Evolutionary conservation across 2,329 filamentous ascomycete genomes (phyloP).

Genomic region (Pseudogymnoascus sp.): DNA sequence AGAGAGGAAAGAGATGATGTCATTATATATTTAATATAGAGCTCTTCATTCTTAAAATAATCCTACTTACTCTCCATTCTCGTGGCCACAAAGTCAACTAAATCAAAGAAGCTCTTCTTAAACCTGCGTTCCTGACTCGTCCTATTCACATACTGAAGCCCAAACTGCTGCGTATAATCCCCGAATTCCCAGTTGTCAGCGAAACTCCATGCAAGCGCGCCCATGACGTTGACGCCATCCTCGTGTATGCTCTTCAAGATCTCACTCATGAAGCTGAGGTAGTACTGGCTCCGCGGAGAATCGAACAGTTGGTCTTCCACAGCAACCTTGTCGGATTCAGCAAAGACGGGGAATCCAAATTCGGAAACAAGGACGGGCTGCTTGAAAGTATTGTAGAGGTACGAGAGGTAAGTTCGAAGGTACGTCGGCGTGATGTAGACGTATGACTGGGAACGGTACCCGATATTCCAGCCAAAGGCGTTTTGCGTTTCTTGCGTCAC

Average conservation of each 20-base stretch:
- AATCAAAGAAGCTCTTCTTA: slow-evolving; percentile 42
- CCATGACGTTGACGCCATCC: slow-evolving; percentile 38
- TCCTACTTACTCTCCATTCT: neutral
- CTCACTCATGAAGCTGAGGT: slow-evolving; percentile 37
- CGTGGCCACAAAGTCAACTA: slow-evolving; percentile 36
- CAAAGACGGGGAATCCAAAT: slow-evolving; percentile 49
- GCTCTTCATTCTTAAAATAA: neutral
- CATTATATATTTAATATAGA: neutral
- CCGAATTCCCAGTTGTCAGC: slow-evolving; percentile 31
- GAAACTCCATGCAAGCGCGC: slow-evolving; percentile 38
- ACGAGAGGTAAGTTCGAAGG: slow-evolving; percentile 47
- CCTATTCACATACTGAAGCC: slow-evolving; percentile 40
- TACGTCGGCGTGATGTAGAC: slow-evolving; percentile 52
- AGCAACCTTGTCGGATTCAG: slow-evolving; percentile 34
- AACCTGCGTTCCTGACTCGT: slow-evolving; percentile 35
- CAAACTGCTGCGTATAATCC: slow-evolving; percentile 31
- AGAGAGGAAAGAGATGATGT: neutral
- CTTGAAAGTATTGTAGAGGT: slow-evolving; percentile 52
- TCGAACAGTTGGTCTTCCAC: slow-evolving; percentile 39
- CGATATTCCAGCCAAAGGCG: slow-evolving; percentile 47
- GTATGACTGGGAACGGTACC: slow-evolving; percentile 46
- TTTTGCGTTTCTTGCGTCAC: slow-evolving; percentile 40
- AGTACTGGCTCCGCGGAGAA: slow-evolving; percentile 36
- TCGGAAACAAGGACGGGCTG: slow-evolving; percentile 40
- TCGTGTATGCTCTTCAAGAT: slow-evolving; percentile 38